Percentiles rank a stretch among this genome's conserved stretches.
Evolutionary conservation across 345 rosid genomes (phyloP).

Genomic region (Abelmoschus esculentus): DNA sequence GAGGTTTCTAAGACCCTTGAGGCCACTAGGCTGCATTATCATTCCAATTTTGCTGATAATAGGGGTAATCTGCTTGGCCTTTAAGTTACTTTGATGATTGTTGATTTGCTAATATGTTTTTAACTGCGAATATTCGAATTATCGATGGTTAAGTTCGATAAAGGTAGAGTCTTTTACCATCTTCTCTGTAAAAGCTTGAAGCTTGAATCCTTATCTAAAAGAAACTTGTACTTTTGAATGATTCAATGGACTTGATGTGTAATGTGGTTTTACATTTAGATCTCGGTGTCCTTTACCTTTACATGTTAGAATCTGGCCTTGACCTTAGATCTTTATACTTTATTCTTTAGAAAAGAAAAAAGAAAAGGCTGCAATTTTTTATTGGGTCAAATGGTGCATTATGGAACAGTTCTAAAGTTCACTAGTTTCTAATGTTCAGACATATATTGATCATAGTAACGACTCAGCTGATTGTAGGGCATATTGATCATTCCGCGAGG

Average conservation of each 20-base stretch:
- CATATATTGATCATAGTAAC: background rate
- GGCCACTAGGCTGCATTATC: conserved; percentile 87
- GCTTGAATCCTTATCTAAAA: conserved; percentile 7
- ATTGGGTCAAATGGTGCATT: conserved; percentile 1
- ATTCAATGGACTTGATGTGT: conserved; percentile 20
- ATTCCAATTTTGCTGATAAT: conserved; percentile 38
- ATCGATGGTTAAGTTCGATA: background rate
- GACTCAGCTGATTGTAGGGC: conserved; percentile 36
- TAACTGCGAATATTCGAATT: background rate
- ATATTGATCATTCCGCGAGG: conserved; percentile 87
- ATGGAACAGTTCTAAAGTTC: conserved; percentile 8
- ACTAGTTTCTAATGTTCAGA: background rate
- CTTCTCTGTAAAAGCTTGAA: background rate
- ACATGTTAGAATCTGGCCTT: conserved; percentile 20
- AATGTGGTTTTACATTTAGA: conserved; percentile 16
- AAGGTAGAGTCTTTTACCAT: background rate
- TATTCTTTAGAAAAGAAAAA: conserved; percentile 17
- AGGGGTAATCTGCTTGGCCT: conserved; percentile 24
- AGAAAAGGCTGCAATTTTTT: conserved; percentile 7
- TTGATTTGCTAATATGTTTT: background rate
- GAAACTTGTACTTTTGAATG: conserved; percentile 15
- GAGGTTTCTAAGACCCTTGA: conserved; percentile 84
- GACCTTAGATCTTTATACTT: conserved; percentile 22
- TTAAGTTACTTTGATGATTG: background rate
- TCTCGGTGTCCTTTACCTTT: conserved; percentile 17